Percentiles rank a stretch among this genome's conserved stretches.
Conservation (phyloP, 2,329 filamentous ascomycete species). For the Aspergillus clavatus region DNA sequence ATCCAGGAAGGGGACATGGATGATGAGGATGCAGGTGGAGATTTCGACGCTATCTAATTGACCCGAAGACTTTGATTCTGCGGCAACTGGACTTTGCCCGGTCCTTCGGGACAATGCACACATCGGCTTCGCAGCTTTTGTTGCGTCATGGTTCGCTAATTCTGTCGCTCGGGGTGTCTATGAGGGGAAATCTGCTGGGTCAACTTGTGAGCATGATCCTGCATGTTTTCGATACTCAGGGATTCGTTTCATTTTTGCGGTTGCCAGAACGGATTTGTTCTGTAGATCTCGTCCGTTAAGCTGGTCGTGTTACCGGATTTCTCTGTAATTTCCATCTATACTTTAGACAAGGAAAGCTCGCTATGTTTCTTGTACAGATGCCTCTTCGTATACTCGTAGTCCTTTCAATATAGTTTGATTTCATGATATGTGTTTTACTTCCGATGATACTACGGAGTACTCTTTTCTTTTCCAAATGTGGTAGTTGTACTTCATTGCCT, state of each 20-base stretch:
- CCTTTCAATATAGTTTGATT: too few relatives aligned
- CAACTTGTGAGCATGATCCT: slow-evolving; percentile 24
- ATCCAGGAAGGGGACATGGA: slow-evolving; percentile 97
- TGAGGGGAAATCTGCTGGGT: slow-evolving; percentile 23
- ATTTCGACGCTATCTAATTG: slow-evolving; percentile 88
- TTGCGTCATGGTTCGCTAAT: slow-evolving; percentile 28
- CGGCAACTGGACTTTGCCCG: slow-evolving; percentile 14
- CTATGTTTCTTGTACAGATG: slow-evolving; percentile 1
- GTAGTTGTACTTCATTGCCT: too few relatives aligned
- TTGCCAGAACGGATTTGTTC: slow-evolving; percentile 8
- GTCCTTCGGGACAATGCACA: slow-evolving; percentile 6
- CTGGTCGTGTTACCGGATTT: slow-evolving; percentile 7
- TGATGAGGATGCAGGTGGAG: slow-evolving; percentile 90
- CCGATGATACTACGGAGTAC: too few relatives aligned
- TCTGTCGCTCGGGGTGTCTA: slow-evolving; percentile 24
- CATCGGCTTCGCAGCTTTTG: slow-evolving; percentile 21
- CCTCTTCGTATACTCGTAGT: neutral
- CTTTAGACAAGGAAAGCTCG: slow-evolving; percentile 12
- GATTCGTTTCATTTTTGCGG: slow-evolving; percentile 18
- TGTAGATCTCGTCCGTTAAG: slow-evolving; percentile 11
- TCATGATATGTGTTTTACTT: too few relatives aligned
- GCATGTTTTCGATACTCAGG: slow-evolving; percentile 23
- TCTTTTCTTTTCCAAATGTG: too few relatives aligned
- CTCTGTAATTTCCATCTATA: slow-evolving; percentile 12
- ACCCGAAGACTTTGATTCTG: slow-evolving; percentile 15